These are phyloP conservation scores for Candida nonsorbophila DNA, from an alignment of 805 yeast species.

Conservation along the genomic window DNA sequence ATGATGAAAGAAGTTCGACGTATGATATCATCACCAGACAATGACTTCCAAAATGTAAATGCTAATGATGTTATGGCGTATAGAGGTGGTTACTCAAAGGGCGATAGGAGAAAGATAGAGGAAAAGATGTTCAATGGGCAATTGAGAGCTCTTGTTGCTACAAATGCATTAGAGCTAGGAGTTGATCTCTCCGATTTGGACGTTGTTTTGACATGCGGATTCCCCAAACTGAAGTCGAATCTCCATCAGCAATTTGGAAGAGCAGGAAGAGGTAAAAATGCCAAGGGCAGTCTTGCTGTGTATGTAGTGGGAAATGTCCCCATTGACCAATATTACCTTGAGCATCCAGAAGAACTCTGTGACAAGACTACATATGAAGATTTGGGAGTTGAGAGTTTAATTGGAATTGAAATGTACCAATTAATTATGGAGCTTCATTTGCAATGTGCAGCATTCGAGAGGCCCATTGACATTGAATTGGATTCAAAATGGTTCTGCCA, in stretches of 20 bases:
- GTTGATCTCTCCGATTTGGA: slow-evolving; percentile 92
- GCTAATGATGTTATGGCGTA: slow-evolving; percentile 78
- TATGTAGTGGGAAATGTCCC: slow-evolving; percentile 82
- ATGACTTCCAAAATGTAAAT: slow-evolving; percentile 29
- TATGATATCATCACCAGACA: slow-evolving; percentile 39
- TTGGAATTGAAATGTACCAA: slow-evolving; percentile 26
- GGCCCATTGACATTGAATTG: slow-evolving; percentile 50
- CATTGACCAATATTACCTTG: slow-evolving; percentile 78
- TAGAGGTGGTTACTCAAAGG: slow-evolving; percentile 88
- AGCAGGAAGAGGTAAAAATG: slow-evolving; percentile 77
- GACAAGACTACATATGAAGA: slow-evolving; percentile 35
- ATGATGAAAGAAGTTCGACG: slow-evolving; percentile 77
- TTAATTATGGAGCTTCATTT: slow-evolving; percentile 71
- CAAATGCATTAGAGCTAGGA: slow-evolving; percentile 94
- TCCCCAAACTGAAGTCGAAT: slow-evolving; percentile 81
- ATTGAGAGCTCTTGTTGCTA: slow-evolving; percentile 81
- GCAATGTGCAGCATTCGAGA: slow-evolving; percentile 91
- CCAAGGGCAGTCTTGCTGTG: slow-evolving; percentile 76
- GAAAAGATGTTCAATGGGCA: slow-evolving; percentile 85
- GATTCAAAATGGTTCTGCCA: slow-evolving; percentile 53
- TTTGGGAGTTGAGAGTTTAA: slow-evolving; percentile 31
- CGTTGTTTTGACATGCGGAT: slow-evolving; percentile 88
- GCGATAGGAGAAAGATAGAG: slow-evolving; percentile 84
- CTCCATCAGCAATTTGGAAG: slow-evolving; percentile 96
- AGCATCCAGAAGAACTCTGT: slow-evolving; percentile 56